Evolutionary conservation across 2,329 filamentous ascomycete genomes (phyloP).

Genomic region (Simplicillium sp.): DNA sequence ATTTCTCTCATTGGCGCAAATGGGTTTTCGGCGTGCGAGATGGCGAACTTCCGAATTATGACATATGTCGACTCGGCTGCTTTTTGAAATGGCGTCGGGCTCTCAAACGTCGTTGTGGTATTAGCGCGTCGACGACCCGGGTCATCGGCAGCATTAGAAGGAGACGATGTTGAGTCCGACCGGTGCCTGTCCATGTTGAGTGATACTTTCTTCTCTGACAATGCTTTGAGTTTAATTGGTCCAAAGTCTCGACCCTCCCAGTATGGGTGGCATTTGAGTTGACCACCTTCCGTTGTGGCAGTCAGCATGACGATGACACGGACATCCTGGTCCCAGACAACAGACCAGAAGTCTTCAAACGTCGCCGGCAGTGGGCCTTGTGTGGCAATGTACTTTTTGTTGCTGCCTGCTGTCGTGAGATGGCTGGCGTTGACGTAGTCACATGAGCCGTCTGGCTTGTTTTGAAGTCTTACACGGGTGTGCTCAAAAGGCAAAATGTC

Average conservation of each 20-base stretch:
- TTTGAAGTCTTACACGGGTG: conserved; percentile 70
- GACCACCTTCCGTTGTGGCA: conserved; percentile 84
- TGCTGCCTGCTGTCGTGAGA: conserved; percentile 67
- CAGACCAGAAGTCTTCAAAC: conserved; percentile 97
- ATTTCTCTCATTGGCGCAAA: conserved; percentile 85
- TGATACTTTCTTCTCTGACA: conserved; percentile 76
- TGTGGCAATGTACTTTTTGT: conserved; percentile 91
- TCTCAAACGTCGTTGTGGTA: conserved; percentile 37
- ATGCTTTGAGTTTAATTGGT: conserved; percentile 59
- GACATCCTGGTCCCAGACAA: conserved; percentile 94
- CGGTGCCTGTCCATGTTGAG: conserved; percentile 56
- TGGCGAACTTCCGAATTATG: conserved; percentile 75
- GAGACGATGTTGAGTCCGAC: conserved; percentile 22
- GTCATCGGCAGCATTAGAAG: conserved; percentile 21
- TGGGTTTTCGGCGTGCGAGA: conserved; percentile 67
- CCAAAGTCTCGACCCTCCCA: conserved; percentile 79
- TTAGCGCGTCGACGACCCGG: conserved; percentile 41
- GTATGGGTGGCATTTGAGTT: conserved; percentile 91
- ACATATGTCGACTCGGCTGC: conserved; percentile 59
- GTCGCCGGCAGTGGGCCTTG: conserved; percentile 90
- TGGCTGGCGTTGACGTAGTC: conserved; percentile 97
- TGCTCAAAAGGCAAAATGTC: conserved; percentile 97
- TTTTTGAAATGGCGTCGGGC: conserved; percentile 18
- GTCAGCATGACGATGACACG: conserved; percentile 95
- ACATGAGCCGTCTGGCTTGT: conserved; percentile 57